Evolutionary conservation across 176 grass and related monocot genomes (phyloP).

Genomic region (Oryza rufipogon): DNA sequence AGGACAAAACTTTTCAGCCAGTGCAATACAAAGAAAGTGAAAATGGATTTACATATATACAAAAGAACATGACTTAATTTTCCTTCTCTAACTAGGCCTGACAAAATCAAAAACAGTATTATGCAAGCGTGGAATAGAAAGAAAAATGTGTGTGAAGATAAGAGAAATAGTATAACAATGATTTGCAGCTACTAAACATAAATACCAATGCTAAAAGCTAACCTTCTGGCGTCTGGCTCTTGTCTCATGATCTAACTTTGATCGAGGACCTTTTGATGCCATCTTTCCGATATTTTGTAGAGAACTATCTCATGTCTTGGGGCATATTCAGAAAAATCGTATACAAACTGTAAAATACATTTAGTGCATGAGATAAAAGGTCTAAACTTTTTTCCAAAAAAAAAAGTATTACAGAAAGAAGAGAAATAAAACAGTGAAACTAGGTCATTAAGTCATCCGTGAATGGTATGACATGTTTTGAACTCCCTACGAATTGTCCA

Average conservation of each 20-base stretch:
- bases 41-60: neutral
- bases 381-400: neutral
- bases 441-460: neutral
- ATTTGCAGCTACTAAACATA: conserved; percentile 34
- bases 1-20: conserved; percentile 3
- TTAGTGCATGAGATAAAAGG: neutral
- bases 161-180: conserved; percentile 9
- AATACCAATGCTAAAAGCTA: conserved; percentile 44
- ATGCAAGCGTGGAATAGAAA: conserved; percentile 23
- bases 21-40: conserved; percentile 10
- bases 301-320: conserved; percentile 39
- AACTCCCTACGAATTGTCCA: neutral
- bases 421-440: conserved; percentile 7
- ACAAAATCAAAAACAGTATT: conserved; percentile 24
- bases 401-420: neutral
- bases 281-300: conserved; percentile 57
- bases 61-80: conserved; percentile 30
- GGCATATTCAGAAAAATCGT: conserved; percentile 24
- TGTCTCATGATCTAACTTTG: conserved; percentile 90
- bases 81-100: conserved; percentile 11
- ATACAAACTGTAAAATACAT: conserved; percentile 19
- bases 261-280: conserved; percentile 96
- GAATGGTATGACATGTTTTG: neutral
- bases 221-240: conserved; percentile 96
- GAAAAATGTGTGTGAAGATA: conserved; percentile 9